These are phyloP conservation scores for Luzula sylvatica DNA, from an alignment of 176 grass and related monocot genomes.

Conservation along the genomic window DNA sequence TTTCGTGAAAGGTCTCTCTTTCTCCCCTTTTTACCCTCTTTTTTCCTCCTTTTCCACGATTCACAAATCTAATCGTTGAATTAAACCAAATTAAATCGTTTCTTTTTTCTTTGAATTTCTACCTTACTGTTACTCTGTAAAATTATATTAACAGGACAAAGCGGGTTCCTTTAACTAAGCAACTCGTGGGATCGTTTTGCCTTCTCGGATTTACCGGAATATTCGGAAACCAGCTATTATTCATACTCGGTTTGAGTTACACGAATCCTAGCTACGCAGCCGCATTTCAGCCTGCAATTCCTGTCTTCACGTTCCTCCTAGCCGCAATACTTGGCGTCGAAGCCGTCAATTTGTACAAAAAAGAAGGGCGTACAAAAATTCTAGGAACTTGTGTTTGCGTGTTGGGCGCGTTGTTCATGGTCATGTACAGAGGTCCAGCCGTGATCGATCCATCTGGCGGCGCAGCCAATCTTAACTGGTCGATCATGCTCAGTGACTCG, in stretches of 20 bases:
- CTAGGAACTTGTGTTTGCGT: constrained; percentile 58
- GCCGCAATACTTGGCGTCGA: constrained; percentile 57
- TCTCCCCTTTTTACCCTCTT: not conserved
- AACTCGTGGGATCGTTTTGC: constrained; percentile 53
- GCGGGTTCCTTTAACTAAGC: constrained; percentile 35
- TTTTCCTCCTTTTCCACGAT: not conserved
- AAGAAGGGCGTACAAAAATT: constrained; percentile 56
- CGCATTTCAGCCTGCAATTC: constrained; percentile 87
- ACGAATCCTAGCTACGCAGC: constrained; percentile 86
- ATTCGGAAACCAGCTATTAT: constrained; percentile 87
- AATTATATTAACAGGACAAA: constrained; percentile 25
- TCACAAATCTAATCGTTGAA: not conserved
- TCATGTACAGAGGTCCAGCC: constrained; percentile 62
- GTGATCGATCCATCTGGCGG: constrained; percentile 37
- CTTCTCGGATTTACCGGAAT: constrained; percentile 90
- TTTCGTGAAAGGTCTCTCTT: constrained; percentile 36
- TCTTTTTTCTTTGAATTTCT: not conserved
- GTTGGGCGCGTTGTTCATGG: constrained; percentile 61
- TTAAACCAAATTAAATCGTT: not conserved
- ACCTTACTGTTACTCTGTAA: not conserved
- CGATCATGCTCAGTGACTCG: not conserved
- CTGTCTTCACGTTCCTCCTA: constrained; percentile 73
- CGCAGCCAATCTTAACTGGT: constrained; percentile 5
- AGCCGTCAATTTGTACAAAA: constrained; percentile 47
- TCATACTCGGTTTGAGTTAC: constrained; percentile 72